phyloP scores from a whole-genome alignment of 2,329 filamentous ascomycete genomes.

The Aspergillus felis region DNA sequence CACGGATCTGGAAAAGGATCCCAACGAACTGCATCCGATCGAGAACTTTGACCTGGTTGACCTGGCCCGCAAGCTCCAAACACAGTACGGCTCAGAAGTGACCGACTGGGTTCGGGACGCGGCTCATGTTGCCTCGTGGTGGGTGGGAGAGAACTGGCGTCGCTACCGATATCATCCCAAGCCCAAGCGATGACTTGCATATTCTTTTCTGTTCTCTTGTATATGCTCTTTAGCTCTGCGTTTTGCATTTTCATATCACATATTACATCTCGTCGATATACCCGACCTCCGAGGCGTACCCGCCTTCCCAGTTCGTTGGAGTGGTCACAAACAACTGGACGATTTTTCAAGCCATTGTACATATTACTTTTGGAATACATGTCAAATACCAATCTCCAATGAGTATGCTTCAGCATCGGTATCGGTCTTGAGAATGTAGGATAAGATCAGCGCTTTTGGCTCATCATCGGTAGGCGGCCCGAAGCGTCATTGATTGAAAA shows the following conservation, averaged over 20 bases:
- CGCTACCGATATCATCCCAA: slow-evolving; percentile 16
- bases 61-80: slow-evolving; percentile 15
- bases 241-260: neutral
- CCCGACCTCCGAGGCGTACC: neutral
- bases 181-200: neutral
- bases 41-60: slow-evolving; percentile 22
- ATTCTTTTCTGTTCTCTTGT: neutral
- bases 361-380: neutral
- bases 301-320: neutral
- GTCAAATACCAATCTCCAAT: neutral
- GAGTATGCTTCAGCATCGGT: no score
- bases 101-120: slow-evolving; percentile 24
- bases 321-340: neutral
- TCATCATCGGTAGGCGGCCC: no score
- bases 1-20: slow-evolving; percentile 24
- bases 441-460: no score
- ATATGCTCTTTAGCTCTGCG: neutral
- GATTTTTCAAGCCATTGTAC: neutral
- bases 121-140: slow-evolving; percentile 26
- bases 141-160: slow-evolving; percentile 28
- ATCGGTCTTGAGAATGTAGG: neutral
- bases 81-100: slow-evolving; percentile 16
- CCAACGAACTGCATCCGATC: slow-evolving; percentile 20
- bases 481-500: no score
- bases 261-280: neutral